Percentiles rank a stretch among this genome's conserved stretches.
Evolutionary conservation across 106 monocot genomes (phyloP).

Genomic region (Ottelia alismoides): DNA sequence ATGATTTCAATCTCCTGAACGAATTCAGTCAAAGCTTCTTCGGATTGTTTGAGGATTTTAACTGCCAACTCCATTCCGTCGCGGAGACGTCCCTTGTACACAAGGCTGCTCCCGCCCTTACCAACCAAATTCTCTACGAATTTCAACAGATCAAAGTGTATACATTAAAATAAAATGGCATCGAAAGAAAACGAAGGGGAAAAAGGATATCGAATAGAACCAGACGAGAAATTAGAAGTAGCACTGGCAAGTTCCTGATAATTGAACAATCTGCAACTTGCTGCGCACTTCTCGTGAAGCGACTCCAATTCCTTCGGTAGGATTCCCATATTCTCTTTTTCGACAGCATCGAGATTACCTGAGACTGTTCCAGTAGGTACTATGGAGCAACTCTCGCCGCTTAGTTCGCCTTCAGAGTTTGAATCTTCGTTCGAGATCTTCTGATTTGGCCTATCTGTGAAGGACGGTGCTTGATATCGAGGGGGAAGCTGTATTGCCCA

Average conservation of each 20-base stretch:
- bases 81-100: constrained; percentile 36
- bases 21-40: constrained; percentile 28
- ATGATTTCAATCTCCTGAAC: constrained; percentile 45
- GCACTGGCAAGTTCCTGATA: constrained; percentile 27
- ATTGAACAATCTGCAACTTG: constrained; percentile 32
- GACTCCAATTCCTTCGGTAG: constrained; percentile 22
- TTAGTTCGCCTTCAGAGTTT: too few species aligned
- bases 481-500: constrained; percentile 18
- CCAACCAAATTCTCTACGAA: constrained; percentile 60
- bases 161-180: too few species aligned
- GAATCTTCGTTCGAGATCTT: too few species aligned
- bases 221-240: constrained; percentile 36
- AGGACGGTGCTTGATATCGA: constrained; percentile 5
- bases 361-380: too few species aligned
- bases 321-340: too few species aligned
- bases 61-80: constrained; percentile 41
- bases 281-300: constrained; percentile 30
- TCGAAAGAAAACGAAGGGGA: too few species aligned
- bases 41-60: constrained; percentile 37
- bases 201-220: too few species aligned
- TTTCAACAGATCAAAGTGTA: too few species aligned
- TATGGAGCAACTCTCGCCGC: too few species aligned
- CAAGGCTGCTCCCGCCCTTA: constrained; percentile 41
- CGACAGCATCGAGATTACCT: too few species aligned
- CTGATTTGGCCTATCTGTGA: too few species aligned